Base-by-base conservation (phyloP, 1,284 basidiomycete species). In the Termitomyces sp. region DNA sequence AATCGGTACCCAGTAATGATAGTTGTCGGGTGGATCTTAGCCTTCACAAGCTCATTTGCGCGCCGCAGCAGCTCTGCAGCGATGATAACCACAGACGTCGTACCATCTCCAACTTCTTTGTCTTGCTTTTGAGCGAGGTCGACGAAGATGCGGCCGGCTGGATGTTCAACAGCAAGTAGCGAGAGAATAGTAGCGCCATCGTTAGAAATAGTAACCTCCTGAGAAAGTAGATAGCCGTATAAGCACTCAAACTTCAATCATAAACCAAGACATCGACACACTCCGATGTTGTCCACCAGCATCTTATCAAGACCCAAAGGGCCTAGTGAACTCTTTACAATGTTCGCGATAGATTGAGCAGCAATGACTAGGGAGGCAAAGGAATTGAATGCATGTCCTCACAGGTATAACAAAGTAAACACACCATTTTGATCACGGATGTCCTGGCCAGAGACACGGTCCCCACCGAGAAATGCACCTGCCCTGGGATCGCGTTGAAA, bases 141-240 rank as follows among this genome's bases (percentile, higher is more conserved):
- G 51, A 99, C 96, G 61, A 99, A 92, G 60, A 99, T 96, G 59
- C 93, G 87, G 33, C 92, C 94, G 5, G 96, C 94, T 42, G 96
- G 94, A 68, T 98, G 94, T 63, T 95, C 88, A 45, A 98, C 94
- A 42, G 93, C 87, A 44, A 98, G 78, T 21, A 99, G 81, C 34
- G 92, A 88, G 42, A 99, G 84, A 64, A 99, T 99, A 31, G 97
- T 99, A 24, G 97, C 97, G 50, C 97, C 97, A 75, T 99, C 97
- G 73, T 99, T 99, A 55, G 96, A 98, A 71, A 99, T 99, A 39
- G 96, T 99, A 43, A 99, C 95, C 80, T 99, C 97, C 90, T 94
- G 64, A 40, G 60, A 30, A 38, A 60, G 34, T 58, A 47, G 31
- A 52, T 65, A 56, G 54, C 46, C 50, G 53, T 21, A 53, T 58